Conservation (phyloP, 78 protist genomes). For the Thecamonas trahens region DNA sequence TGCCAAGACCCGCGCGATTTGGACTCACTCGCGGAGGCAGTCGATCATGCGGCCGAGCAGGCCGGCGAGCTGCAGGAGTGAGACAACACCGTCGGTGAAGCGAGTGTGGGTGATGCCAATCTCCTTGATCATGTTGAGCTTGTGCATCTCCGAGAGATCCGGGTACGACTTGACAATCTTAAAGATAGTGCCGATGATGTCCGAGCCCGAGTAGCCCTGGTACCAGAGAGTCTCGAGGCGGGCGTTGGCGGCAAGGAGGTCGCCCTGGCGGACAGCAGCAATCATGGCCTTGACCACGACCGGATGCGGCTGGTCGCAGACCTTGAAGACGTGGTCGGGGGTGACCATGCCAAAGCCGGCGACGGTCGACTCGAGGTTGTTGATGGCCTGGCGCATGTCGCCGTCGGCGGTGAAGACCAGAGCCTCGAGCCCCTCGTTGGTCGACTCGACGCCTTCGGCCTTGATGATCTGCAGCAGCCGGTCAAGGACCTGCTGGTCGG, state of each 20-base stretch:
- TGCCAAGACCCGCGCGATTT: too few relatives aligned
- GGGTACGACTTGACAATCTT: constrained; percentile 33
- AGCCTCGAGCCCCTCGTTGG: constrained; percentile 73
- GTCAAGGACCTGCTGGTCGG: constrained; percentile 59
- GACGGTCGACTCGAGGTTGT: constrained; percentile 87
- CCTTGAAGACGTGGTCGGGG: constrained; percentile 83
- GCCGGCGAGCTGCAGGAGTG: constrained; percentile 83
- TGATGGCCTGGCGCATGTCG: constrained; percentile 91
- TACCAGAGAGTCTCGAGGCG: constrained; percentile 16
- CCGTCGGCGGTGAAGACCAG: constrained; percentile 90
- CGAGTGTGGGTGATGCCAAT: constrained; percentile 78
- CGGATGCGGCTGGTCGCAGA: constrained; percentile 97
- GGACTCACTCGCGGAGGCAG: too few relatives aligned
- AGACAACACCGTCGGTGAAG: constrained; percentile 72
- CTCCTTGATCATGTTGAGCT: constrained; percentile 67
- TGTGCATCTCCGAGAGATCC: background rate
- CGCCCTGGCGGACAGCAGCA: constrained; percentile 15
- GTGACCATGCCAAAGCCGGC: constrained; percentile 84
- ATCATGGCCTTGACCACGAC: constrained; percentile 40
- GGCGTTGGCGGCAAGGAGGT: constrained; percentile 28
- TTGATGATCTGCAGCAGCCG: constrained; percentile 49
- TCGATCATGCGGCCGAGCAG: constrained; percentile 67
- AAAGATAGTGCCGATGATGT: constrained; percentile 72
- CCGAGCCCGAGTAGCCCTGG: constrained; percentile 78
- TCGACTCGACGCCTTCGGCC: constrained; percentile 31